Evolutionary conservation across 495 filamentous ascomycete species (phyloP).

Genomic region (Glarea lozoyensis): DNA sequence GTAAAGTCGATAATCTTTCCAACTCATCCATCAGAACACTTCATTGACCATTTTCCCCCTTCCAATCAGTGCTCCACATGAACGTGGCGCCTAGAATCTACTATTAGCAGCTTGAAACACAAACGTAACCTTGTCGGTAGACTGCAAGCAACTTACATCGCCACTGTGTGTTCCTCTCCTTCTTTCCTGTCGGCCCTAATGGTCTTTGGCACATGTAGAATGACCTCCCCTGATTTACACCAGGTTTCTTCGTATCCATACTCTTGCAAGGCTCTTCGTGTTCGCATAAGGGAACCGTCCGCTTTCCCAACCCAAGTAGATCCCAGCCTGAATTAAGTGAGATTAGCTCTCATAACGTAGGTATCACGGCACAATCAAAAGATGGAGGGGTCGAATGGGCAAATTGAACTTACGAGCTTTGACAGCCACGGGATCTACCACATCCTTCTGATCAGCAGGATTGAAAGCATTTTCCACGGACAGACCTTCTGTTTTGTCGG

Average conservation of each 20-base stretch:
- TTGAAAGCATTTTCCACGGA: conserved; percentile 11
- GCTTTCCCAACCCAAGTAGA: conserved; percentile 77
- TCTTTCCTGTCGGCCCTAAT: conserved; percentile 71
- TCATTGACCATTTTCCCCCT: conserved; percentile 5
- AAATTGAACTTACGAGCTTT: conserved; percentile 85
- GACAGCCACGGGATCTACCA: conserved; percentile 61
- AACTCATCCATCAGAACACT: not conserved
- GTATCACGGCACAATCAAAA: no score
- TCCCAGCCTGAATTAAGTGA: no score
- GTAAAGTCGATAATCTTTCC: no score
- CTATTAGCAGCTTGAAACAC: no score
- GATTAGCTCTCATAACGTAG: no score
- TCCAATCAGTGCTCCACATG: conserved; percentile 52
- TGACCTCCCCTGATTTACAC: conserved; percentile 70
- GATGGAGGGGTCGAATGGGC: no score
- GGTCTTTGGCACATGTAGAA: conserved; percentile 86
- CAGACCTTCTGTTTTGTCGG: no score
- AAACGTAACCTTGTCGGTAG: no score
- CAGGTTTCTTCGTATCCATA: conserved; percentile 75
- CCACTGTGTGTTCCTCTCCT: conserved; percentile 76
- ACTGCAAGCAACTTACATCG: no score
- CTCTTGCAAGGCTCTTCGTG: conserved; percentile 81
- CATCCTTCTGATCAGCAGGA: conserved; percentile 19
- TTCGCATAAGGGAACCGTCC: conserved; percentile 67
- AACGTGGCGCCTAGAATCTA: no score